phyloP scores from a whole-genome alignment of 2,329 filamentous ascomycete genomes.

The Ilyonectria sp. region DNA sequence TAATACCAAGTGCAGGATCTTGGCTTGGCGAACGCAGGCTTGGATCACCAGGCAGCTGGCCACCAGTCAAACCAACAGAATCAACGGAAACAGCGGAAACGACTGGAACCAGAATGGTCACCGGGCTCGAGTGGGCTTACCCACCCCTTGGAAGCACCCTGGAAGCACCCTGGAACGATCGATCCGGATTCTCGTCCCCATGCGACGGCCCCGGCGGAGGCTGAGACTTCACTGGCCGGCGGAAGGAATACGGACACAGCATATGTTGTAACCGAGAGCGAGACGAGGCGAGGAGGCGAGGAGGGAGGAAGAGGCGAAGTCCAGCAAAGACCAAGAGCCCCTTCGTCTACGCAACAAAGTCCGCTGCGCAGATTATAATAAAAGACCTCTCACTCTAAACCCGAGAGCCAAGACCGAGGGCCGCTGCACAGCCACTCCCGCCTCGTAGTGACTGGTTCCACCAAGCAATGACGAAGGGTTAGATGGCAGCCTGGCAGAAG shows the following conservation, averaged over 20 bases:
- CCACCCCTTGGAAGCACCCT: conserved; percentile 16
- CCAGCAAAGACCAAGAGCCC: background rate
- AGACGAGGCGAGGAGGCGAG: conserved; percentile 6
- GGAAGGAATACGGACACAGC: background rate
- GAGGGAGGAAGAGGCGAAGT: background rate
- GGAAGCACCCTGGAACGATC: conserved; percentile 22
- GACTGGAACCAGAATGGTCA: conserved; percentile 1
- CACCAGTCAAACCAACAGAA: conserved; percentile 1
- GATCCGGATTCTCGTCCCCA: conserved; percentile 16
- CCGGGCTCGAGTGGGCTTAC: conserved; percentile 23
- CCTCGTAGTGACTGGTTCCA: conserved; percentile 20
- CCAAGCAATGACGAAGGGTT: background rate
- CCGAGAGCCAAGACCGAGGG: conserved; percentile 28
- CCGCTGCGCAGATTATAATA: background rate
- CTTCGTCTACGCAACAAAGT: no score
- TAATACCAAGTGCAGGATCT: background rate
- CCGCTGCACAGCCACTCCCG: conserved; percentile 30
- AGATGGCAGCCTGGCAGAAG: conserved; percentile 25
- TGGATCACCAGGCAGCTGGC: conserved; percentile 6
- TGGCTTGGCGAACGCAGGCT: background rate
- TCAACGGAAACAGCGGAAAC: conserved; percentile 4
- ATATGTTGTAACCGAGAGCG: conserved; percentile 4
- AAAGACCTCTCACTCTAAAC: background rate
- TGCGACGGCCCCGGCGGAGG: conserved; percentile 15
- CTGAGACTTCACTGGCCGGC: conserved; percentile 5